Evolutionary conservation across 768 basidiomycete genomes (phyloP), one percentile per base, ranked within the genome.

Genomic region (Leccinellum rugosiceps): DNA sequence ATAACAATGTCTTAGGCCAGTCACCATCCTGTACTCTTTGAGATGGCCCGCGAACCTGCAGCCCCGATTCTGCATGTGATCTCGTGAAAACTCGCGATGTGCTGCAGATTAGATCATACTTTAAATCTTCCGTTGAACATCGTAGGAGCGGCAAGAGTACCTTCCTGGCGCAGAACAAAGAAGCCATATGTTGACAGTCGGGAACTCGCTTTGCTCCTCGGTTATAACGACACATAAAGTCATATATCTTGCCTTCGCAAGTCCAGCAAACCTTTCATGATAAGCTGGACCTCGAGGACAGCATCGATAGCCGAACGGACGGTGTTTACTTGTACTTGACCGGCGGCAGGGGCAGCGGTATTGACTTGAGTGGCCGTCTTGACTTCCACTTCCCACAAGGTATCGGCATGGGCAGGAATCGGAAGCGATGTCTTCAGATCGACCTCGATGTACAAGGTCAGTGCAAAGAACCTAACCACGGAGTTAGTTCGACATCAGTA

Each of bases 341-440:
- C 68, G 30, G 56, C 49, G 32, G 52, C 57, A 28, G 70, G 58
- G 23, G 63, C 70, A 0, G 86, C 88, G 57, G 89, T 90, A 15
- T 87, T 83, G 45, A 89, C 83, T 6, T 92, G 92, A 3, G 79
- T 77, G 2, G 90, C 88, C 1, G 91, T 91, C 70, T 89, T 92
- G 50, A 92, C 90, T 74, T 93, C 88, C 35, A 94, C 90, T 68
- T 92, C 87, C 91, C 91, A 94, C 6, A 90, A 77, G 0, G 90
- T 89, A 62, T 90, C 89, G 8, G 84, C 74, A 55, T 89, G 87
- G n/a, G 88, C 88, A 35, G 88, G 86, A 46, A 85, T 86, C 0
- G 88, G 85, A 61, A 86, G 83, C 53, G 85, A 85, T 5, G 88
- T 90, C 71, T 82, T 88, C 0, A 82, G 80, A 64, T 92, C 88